Evolutionary conservation across 441 rosid species (phyloP).

Genomic region (Eutrema salsugineum): DNA sequence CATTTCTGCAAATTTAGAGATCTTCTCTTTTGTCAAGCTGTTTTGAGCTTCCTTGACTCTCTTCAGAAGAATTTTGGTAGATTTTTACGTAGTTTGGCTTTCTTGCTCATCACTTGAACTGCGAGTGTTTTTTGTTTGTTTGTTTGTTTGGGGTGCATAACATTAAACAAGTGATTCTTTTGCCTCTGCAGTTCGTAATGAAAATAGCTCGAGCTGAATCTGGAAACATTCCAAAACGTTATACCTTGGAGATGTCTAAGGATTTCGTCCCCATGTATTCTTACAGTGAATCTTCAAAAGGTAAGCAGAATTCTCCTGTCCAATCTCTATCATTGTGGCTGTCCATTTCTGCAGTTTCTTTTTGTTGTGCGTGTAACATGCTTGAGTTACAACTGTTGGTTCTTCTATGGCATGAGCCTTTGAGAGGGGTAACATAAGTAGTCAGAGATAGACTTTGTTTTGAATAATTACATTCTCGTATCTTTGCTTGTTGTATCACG

Average conservation of each 20-base stretch:
- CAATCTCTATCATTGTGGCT: background rate
- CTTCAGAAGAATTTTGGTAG: background rate
- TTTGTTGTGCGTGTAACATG: background rate
- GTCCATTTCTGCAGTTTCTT: no score
- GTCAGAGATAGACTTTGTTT: background rate
- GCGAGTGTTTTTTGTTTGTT: background rate
- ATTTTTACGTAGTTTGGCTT: background rate
- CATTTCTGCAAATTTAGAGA: background rate
- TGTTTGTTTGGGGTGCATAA: background rate
- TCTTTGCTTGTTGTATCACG: background rate
- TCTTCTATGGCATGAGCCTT: background rate
- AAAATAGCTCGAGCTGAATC: slow-evolving; percentile 37
- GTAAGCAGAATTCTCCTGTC: slow-evolving; percentile 23
- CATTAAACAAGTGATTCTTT: background rate
- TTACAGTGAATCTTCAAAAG: slow-evolving; percentile 46
- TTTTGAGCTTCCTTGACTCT: background rate
- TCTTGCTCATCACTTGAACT: slow-evolving; percentile 5
- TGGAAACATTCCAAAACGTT: slow-evolving; percentile 42
- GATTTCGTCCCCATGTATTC: slow-evolving; percentile 50
- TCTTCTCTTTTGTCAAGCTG: background rate
- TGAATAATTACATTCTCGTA: background rate
- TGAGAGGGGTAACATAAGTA: background rate
- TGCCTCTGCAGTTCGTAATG: slow-evolving; percentile 25
- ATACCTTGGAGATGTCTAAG: slow-evolving; percentile 53
- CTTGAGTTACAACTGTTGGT: background rate